phyloP scores from a whole-genome alignment of 106 monocot genomes.

The Dactylorhiza incarnata region DNA sequence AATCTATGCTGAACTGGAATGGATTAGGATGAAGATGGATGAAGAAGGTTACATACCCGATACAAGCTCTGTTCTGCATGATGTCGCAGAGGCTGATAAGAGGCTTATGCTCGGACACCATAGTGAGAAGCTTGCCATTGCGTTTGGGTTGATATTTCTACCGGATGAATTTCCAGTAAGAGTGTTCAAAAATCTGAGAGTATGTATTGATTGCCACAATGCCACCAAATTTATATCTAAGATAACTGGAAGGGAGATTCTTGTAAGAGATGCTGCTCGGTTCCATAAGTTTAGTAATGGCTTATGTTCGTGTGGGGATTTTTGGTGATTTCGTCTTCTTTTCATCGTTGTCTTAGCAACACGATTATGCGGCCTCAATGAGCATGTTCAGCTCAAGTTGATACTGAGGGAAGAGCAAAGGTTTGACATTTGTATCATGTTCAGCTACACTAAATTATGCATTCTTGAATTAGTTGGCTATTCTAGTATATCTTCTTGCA shows the following conservation, averaged over 20 bases:
- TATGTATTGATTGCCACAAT: slow-evolving; percentile 69
- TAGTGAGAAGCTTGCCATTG: slow-evolving; percentile 84
- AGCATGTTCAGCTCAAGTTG: no score
- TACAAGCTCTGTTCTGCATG: slow-evolving; percentile 43
- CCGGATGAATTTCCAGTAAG: slow-evolving; percentile 50
- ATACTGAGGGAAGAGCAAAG: no score
- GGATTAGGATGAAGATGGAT: slow-evolving; percentile 33
- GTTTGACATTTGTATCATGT: no score
- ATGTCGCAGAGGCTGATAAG: slow-evolving; percentile 56
- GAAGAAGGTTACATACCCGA: slow-evolving; percentile 60
- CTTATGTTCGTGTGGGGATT: slow-evolving; percentile 72
- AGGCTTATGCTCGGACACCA: slow-evolving; percentile 55
- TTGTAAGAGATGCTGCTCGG: slow-evolving; percentile 68
- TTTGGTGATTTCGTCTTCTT: slow-evolving; percentile 41
- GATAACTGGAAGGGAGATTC: slow-evolving; percentile 63
- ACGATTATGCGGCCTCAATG: not conserved
- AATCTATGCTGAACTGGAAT: slow-evolving; percentile 53
- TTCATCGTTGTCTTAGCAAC: not conserved
- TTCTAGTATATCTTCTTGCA: not conserved
- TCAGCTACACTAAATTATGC: not conserved
- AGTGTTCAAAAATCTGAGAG: slow-evolving; percentile 74
- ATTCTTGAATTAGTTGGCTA: not conserved
- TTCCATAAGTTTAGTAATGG: slow-evolving; percentile 70
- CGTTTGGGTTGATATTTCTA: slow-evolving; percentile 61
- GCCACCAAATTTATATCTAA: slow-evolving; percentile 65